Evolutionary conservation across 495 filamentous ascomycete species (phyloP).

Genomic region (Penicillium robsamsonii): DNA sequence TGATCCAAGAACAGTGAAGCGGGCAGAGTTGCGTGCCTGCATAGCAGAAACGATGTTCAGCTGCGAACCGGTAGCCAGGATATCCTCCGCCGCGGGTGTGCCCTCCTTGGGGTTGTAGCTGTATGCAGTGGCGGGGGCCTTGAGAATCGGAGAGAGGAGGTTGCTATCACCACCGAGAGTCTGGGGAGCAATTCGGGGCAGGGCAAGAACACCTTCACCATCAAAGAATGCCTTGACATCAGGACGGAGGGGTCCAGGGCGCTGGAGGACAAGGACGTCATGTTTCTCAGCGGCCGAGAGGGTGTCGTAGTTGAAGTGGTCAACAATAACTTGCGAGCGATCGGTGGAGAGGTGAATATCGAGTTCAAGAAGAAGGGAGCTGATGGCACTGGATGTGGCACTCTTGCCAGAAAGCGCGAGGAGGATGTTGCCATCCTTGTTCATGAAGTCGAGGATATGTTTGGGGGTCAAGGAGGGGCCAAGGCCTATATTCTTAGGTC

Average conservation of each 20-base stretch:
- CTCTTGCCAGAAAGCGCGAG: constrained; percentile 76
- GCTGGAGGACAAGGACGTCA: constrained; percentile 78
- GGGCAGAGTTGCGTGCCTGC: constrained; percentile 90
- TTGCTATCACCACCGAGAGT: constrained; percentile 70
- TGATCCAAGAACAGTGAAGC: constrained; percentile 82
- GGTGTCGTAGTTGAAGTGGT: constrained; percentile 93
- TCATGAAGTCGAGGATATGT: constrained; percentile 85
- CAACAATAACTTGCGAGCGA: constrained; percentile 76
- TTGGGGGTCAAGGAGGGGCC: constrained; percentile 85
- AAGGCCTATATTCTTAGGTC: constrained; percentile 56
- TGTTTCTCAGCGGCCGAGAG: constrained; percentile 74
- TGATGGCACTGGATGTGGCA: constrained; percentile 71
- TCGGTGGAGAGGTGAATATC: constrained; percentile 89
- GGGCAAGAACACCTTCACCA: constrained; percentile 68
- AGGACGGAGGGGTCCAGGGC: constrained; percentile 57
- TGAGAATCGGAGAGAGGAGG: constrained; percentile 76
- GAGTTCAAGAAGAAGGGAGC: constrained; percentile 83
- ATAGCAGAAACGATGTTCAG: constrained; percentile 76
- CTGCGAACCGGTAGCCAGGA: constrained; percentile 80
- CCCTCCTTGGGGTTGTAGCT: constrained; percentile 94
- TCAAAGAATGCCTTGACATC: constrained; percentile 79
- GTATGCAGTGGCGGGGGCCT: constrained; percentile 80
- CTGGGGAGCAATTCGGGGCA: constrained; percentile 77
- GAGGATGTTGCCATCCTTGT: constrained; percentile 87
- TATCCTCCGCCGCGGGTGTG: constrained; percentile 66